phyloP scores from a whole-genome alignment of 495 filamentous ascomycete genomes.

The Pyrenula aspistea region DNA sequence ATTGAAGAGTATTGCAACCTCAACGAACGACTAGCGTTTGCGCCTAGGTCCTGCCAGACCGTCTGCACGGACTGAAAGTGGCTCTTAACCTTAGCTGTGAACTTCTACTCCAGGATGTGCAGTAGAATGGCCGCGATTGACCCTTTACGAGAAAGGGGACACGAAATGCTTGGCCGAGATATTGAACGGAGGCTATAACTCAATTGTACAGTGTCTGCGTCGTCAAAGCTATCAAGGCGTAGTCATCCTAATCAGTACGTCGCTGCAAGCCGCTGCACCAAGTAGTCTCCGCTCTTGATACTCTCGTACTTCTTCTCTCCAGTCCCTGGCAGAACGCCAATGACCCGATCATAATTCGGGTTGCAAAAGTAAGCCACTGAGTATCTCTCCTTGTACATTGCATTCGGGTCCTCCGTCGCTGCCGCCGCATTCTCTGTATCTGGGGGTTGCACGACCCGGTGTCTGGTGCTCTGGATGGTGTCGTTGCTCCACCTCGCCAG shows the following conservation, averaged over 20 bases:
- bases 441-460: slow-evolving; percentile 82
- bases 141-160: too few species aligned
- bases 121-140: too few species aligned
- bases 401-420: slow-evolving; percentile 12
- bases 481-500: slow-evolving; percentile 87
- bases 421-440: slow-evolving; percentile 8
- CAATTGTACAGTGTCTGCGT: too few species aligned
- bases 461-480: slow-evolving; percentile 74
- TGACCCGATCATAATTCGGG: slow-evolving; percentile 64
- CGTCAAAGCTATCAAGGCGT: too few species aligned
- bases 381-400: slow-evolving; percentile 31
- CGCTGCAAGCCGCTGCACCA: slow-evolving; percentile 64
- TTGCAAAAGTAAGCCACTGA: slow-evolving; percentile 78
- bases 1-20: too few species aligned
- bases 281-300: slow-evolving; percentile 71
- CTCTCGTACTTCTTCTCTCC: slow-evolving; percentile 72
- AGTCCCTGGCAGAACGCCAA: slow-evolving; percentile 82
- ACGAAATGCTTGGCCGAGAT: too few species aligned
- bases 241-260: slow-evolving; percentile 60
- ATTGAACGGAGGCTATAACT: too few species aligned
- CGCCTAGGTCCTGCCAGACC: too few species aligned
- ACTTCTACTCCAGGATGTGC: too few species aligned
- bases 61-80: too few species aligned
- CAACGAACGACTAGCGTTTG: too few species aligned
- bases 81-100: too few species aligned